Base-by-base conservation (phyloP, 352 stramenopile genomes). In the Thraustochytrium striatum region DNA sequence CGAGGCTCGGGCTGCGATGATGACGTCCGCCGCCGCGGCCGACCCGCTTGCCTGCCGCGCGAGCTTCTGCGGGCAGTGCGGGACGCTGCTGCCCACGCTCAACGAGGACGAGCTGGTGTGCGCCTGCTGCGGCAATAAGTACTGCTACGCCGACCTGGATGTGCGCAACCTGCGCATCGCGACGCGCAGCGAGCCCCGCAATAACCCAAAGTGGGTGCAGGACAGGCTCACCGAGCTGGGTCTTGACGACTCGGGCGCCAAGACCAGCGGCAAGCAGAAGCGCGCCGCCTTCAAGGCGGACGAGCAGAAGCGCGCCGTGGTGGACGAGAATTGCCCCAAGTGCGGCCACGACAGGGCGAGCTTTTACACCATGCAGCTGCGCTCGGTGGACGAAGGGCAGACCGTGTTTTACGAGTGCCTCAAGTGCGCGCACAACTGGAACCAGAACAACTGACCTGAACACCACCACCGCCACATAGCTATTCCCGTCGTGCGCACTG, bases 371-470 rank as follows among this genome's bases (percentile, higher is more conserved):
- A 93, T 99, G 85, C 96, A 99, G 87, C 85, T 99, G 82, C 89
- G 96, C 79, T 98, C 91, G 58, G 96, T 97, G 28, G 96, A 99
- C 90, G 96, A 99, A 88, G 96, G 96, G 16, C 95, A 98, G 85
- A 99, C 96, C 50, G 96, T 99, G 8, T 99, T 99, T 86, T 99
- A 99, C 86, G 95, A 99, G 87, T 99, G 96, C 86, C 85, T 91
- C 2, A 95, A 97, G 81, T 99, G 96, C 78, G 89, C 89, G n/a
- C 72, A 85, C 32, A 83, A 21, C 2, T 82, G 69, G 52, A 82
- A 32, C 32, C 72, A 78, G 35, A 78, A 82, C 61, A 75, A 82
- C 59, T 82, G 38, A 75, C 11, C 35, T 47, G 33, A 30, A 36
- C 47, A 21, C 47, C 47, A 55, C n/a, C n/a, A n/a, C n/a, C n/a